Conservation (phyloP, 2,329 filamentous ascomycete genomes). For the Geosmithia putterillii region DNA sequence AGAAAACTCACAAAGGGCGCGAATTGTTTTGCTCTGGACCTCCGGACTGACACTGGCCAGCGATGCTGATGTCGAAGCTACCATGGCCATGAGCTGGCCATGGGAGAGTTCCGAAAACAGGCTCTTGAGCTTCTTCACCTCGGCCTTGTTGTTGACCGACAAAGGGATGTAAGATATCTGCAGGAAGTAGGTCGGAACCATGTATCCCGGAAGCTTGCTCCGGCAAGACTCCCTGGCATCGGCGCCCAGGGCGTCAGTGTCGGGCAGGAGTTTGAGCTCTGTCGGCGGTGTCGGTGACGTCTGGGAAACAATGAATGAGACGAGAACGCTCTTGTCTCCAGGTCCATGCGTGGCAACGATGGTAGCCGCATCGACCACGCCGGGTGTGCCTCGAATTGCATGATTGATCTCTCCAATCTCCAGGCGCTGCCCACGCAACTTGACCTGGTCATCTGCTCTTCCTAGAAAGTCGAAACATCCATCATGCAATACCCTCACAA, state of each 20-base stretch:
- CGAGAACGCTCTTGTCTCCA: constrained; percentile 70
- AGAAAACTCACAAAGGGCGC: constrained; percentile 40
- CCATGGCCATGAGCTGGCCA: constrained; percentile 47
- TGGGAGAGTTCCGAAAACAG: constrained; percentile 52
- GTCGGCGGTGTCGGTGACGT: neutral
- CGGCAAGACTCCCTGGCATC: constrained; percentile 52
- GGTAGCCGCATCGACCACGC: constrained; percentile 60
- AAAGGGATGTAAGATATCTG: constrained; percentile 61
- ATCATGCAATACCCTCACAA: constrained; percentile 71
- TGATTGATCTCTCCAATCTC: constrained; percentile 90
- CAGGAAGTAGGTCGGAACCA: constrained; percentile 81
- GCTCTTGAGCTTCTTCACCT: constrained; percentile 54
- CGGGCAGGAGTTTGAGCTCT: constrained; percentile 11
- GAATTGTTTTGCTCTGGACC: constrained; percentile 33
- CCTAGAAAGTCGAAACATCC: constrained; percentile 80
- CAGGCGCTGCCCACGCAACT: constrained; percentile 76
- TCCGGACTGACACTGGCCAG: constrained; percentile 3
- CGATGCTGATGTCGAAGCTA: constrained; percentile 10
- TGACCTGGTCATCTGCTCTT: constrained; percentile 82
- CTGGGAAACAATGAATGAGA: constrained; percentile 51
- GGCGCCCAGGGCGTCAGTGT: constrained; percentile 24
- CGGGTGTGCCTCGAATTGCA: constrained; percentile 50
- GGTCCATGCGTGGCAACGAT: constrained; percentile 58
- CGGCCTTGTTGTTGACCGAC: constrained; percentile 82
- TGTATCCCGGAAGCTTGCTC: constrained; percentile 64